Percentiles rank a stretch among this genome's conserved stretches.
phyloP scores from a whole-genome alignment of 192 early-diverging fungal species.

The Fimicolochytrium jonesii region DNA sequence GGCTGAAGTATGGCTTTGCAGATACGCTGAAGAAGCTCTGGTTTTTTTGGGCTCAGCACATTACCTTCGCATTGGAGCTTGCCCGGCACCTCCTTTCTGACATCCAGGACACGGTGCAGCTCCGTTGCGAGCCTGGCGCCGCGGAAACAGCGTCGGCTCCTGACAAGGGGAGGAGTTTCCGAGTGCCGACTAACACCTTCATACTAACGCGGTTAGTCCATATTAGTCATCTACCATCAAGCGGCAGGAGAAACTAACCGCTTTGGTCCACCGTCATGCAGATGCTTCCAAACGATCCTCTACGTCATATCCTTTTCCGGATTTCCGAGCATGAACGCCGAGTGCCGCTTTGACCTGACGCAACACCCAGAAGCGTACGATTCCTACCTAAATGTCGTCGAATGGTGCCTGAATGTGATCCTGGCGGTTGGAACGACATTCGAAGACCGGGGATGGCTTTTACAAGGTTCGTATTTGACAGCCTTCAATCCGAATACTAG shows the following conservation, averaged over 20 bases:
- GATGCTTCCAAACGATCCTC: constrained; percentile 21
- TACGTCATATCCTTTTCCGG: constrained; percentile 25
- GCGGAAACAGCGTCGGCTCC: not conserved
- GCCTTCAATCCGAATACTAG: not conserved
- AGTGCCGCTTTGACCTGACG: not conserved
- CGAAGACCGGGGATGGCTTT: constrained; percentile 33
- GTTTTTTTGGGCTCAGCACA: constrained; percentile 41
- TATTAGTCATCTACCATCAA: not conserved
- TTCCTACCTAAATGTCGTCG: constrained; percentile 1
- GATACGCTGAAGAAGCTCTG: constrained; percentile 42
- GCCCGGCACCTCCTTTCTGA: constrained; percentile 51
- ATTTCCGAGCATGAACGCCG: constrained; percentile 28
- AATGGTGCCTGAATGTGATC: constrained; percentile 34
- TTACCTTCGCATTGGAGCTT: constrained; percentile 49
- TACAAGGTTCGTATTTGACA: too few relatives aligned
- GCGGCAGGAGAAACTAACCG: not conserved
- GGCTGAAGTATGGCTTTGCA: too few relatives aligned
- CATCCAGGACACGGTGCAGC: constrained; percentile 29
- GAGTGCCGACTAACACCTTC: constrained; percentile 3
- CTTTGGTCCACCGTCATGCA: not conserved
- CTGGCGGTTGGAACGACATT: constrained; percentile 16
- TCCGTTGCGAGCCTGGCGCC: constrained; percentile 10
- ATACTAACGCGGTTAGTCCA: not conserved
- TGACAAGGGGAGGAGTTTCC: not conserved
- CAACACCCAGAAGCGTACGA: not conserved